Evolutionary conservation across 805 yeast species (phyloP).

Genomic region (Brettanomyces bruxellensis): DNA sequence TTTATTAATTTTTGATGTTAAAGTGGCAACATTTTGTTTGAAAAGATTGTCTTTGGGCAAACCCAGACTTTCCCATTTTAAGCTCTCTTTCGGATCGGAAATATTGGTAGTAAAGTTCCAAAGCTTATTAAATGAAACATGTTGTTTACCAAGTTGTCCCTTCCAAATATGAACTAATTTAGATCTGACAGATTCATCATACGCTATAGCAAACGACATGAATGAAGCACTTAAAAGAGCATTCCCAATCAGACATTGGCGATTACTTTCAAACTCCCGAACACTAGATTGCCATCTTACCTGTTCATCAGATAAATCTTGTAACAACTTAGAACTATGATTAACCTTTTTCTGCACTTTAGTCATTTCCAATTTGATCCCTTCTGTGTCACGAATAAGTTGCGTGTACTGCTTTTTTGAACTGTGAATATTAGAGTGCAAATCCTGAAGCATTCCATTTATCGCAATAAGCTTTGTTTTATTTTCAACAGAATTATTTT

Average conservation of each 20-base stretch:
- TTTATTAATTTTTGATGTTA: constrained; percentile 18
- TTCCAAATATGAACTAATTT: constrained; percentile 14
- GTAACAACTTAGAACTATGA: constrained; percentile 55
- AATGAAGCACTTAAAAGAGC: constrained; percentile 55
- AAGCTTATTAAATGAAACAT: constrained; percentile 29
- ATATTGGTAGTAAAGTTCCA: constrained; percentile 27
- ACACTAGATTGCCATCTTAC: constrained; percentile 64
- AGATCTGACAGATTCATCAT: constrained; percentile 29
- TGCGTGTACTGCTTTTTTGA: constrained; percentile 63
- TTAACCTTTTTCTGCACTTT: constrained; percentile 49
- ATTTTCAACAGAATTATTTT: constrained; percentile 51
- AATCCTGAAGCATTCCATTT: constrained; percentile 70
- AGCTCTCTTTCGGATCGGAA: constrained; percentile 30
- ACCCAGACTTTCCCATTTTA: constrained; percentile 45
- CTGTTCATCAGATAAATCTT: constrained; percentile 57
- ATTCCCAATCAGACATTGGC: constrained; percentile 51
- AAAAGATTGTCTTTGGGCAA: constrained; percentile 51
- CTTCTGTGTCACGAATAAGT: constrained; percentile 72
- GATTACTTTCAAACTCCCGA: constrained; percentile 36
- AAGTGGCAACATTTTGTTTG: constrained; percentile 53
- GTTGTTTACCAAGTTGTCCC: constrained; percentile 23
- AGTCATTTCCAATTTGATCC: constrained; percentile 61
- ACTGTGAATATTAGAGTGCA: constrained; percentile 56
- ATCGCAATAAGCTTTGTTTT: constrained; percentile 66
- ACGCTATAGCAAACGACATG: constrained; percentile 48